Evolutionary conservation across 2,329 filamentous ascomycete genomes (phyloP).

Genomic region (Dactylellina leptospora): DNA sequence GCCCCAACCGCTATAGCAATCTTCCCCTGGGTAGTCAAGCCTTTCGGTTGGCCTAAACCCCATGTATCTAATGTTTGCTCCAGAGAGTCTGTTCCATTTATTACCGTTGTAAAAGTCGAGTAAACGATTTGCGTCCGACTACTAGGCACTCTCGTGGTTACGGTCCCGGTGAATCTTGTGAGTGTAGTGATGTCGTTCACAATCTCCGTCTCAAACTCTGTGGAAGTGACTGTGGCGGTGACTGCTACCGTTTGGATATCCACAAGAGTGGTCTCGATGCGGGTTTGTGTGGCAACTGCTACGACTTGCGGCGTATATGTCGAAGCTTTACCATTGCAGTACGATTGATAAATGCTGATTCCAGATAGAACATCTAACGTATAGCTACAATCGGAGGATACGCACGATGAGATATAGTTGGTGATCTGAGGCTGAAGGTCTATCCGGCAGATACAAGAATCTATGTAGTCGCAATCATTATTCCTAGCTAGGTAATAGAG

Average conservation of each 20-base stretch:
- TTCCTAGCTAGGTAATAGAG: conserved; percentile 5
- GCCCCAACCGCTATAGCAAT: conserved; percentile 31
- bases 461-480: conserved; percentile 31
- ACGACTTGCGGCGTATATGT: conserved; percentile 13
- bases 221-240: conserved; percentile 16
- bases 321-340: conserved; percentile 26
- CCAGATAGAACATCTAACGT: conserved; percentile 27
- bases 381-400: conserved; percentile 12
- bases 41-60: conserved; percentile 27
- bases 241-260: conserved; percentile 13
- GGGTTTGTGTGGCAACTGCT: conserved; percentile 30
- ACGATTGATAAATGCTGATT: conserved; percentile 42
- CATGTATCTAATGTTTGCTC: conserved; percentile 22
- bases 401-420: conserved; percentile 29
- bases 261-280: conserved; percentile 33
- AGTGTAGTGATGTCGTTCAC: conserved; percentile 21
- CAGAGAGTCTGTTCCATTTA: conserved; percentile 11
- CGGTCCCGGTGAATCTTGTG: conserved; percentile 32
- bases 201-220: conserved; percentile 14
- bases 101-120: conserved; percentile 34
- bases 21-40: conserved; percentile 33
- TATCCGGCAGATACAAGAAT: conserved; percentile 29
- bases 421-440: conserved; percentile 37
- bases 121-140: conserved; percentile 33
- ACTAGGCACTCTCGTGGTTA: conserved; percentile 22